Evolutionary conservation across 2,329 filamentous ascomycete genomes (phyloP).

Genomic region (Trichothecium sympodiale): DNA sequence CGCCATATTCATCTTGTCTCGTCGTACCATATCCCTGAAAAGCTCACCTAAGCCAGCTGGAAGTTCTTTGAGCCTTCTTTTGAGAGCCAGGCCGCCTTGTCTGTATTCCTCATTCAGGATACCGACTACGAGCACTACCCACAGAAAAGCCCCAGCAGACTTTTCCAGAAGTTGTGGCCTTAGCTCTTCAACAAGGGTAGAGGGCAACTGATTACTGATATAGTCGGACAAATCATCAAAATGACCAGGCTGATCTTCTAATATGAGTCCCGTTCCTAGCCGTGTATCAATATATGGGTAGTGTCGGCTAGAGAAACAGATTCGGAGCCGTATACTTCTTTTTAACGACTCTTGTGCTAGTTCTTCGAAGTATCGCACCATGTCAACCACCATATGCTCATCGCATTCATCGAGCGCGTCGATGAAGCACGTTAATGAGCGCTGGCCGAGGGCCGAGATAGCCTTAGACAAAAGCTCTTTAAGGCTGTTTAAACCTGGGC

Average conservation of each 20-base stretch:
- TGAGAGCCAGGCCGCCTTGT: constrained; percentile 14
- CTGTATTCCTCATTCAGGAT: constrained; percentile 25
- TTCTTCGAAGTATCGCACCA: background rate
- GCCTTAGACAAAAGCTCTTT: background rate
- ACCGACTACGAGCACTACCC: constrained; percentile 27
- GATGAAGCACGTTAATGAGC: background rate
- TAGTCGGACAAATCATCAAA: constrained; percentile 13
- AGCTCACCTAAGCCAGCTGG: constrained; percentile 30
- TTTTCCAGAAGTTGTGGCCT: constrained; percentile 18
- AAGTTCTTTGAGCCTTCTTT: constrained; percentile 18
- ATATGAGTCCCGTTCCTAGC: constrained; percentile 11
- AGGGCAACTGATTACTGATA: constrained; percentile 5
- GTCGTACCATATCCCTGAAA: constrained; percentile 36
- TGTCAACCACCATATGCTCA: background rate
- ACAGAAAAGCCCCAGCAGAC: constrained; percentile 30
- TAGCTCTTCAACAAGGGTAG: background rate
- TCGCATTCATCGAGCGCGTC: constrained; percentile 1
- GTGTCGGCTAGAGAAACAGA: constrained; percentile 36
- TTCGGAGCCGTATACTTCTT: constrained; percentile 10
- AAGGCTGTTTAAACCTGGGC: background rate
- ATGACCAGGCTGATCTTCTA: constrained; percentile 17
- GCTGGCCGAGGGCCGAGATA: background rate
- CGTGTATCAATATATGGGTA: constrained; percentile 29
- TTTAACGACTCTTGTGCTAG: background rate
- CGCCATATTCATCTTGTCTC: constrained; percentile 28